Evolutionary conservation across 2,329 filamentous ascomycete species (phyloP).

Genomic region (Trematosphaeria pertusa): DNA sequence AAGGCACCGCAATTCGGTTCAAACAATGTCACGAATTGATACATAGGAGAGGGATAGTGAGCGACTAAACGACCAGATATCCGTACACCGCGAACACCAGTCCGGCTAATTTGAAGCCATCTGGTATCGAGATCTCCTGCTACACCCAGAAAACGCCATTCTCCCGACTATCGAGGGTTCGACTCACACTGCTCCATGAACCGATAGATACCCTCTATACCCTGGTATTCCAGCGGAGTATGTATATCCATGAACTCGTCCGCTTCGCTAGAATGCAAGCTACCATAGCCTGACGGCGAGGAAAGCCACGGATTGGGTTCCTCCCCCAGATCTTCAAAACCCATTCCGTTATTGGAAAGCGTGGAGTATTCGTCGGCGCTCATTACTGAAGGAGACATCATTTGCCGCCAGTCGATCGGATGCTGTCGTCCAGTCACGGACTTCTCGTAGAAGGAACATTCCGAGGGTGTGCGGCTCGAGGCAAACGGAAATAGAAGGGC

Average conservation of each 20-base stretch:
- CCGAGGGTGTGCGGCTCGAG: constrained; percentile 62
- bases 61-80: background rate
- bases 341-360: constrained; percentile 47
- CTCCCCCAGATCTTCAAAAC: constrained; percentile 49
- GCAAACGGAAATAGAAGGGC: constrained; percentile 89
- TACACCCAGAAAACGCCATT: constrained; percentile 15
- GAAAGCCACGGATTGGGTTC: constrained; percentile 62
- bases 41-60: constrained; percentile 31
- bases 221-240: constrained; percentile 64
- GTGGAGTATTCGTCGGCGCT: constrained; percentile 47
- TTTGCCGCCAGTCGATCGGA: constrained; percentile 62
- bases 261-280: constrained; percentile 62
- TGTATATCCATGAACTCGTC: constrained; percentile 43
- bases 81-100: constrained; percentile 12
- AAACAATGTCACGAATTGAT: too few relatives aligned
- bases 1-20: too few relatives aligned
- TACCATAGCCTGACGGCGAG: constrained; percentile 62
- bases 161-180: constrained; percentile 13
- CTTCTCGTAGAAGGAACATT: constrained; percentile 56
- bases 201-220: constrained; percentile 69
- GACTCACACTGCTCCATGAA: constrained; percentile 71
- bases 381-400: constrained; percentile 57
- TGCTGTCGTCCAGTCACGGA: constrained; percentile 45
- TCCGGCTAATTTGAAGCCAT: constrained; percentile 35
- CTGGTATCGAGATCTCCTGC: constrained; percentile 28